Conservation (phyloP, 2,329 filamentous ascomycete species). For the Alternaria rosae region DNA sequence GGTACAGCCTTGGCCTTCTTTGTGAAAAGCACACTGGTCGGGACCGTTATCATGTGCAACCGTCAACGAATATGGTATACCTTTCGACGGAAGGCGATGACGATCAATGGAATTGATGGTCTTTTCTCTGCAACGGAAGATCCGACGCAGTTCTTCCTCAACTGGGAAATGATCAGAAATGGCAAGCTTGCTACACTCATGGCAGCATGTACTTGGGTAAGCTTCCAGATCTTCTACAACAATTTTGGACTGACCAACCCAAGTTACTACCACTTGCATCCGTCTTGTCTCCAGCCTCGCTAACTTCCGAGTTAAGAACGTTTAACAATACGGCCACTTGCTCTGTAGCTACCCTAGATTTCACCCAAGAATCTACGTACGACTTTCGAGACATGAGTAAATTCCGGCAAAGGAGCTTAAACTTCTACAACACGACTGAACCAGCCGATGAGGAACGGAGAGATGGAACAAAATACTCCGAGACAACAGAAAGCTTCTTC, state of each 20-base stretch:
- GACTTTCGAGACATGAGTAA: slow-evolving; percentile 39
- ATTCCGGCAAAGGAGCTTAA: slow-evolving; percentile 32
- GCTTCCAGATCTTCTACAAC: background rate
- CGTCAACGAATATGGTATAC: slow-evolving; percentile 51
- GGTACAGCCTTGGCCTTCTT: slow-evolving; percentile 51
- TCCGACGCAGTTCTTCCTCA: slow-evolving; percentile 42
- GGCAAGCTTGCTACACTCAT: slow-evolving; percentile 49
- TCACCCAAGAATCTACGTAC: slow-evolving; percentile 38
- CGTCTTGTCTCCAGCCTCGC: slow-evolving; percentile 46
- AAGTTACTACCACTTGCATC: slow-evolving; percentile 49
- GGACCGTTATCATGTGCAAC: slow-evolving; percentile 45
- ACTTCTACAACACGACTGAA: slow-evolving; percentile 49
- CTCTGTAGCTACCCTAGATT: slow-evolving; percentile 42
- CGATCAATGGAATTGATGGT: slow-evolving; percentile 48
- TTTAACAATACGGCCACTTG: slow-evolving; percentile 28
- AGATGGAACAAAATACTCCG: background rate
- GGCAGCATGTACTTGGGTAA: slow-evolving; percentile 43
- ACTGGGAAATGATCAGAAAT: slow-evolving; percentile 47
- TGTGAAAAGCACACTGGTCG: slow-evolving; percentile 47
- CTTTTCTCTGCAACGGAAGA: slow-evolving; percentile 49
- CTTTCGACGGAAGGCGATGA: slow-evolving; percentile 47
- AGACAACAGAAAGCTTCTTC: slow-evolving; percentile 26
- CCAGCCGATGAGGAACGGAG: slow-evolving; percentile 15
- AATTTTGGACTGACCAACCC: background rate
- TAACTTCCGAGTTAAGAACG: slow-evolving; percentile 42